Conservation (phyloP, 148 eudicot genomes). For the Chenopodium formosanum region DNA sequence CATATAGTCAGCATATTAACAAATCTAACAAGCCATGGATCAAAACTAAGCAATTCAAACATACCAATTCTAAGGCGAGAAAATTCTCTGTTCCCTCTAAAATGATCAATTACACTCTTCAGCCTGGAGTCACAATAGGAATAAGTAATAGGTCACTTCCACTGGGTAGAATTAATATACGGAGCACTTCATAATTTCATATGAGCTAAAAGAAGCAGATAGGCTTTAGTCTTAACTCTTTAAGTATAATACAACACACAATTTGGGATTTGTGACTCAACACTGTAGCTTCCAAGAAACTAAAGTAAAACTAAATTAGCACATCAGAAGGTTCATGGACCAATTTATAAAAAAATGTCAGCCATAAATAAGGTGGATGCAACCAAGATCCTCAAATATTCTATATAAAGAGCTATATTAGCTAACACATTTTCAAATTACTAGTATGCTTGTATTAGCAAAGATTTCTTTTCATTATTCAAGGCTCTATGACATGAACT, state of each 20-base stretch:
- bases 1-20: constrained; percentile 12
- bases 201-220: background rate
- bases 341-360: too few species aligned
- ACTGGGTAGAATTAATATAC: background rate
- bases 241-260: background rate
- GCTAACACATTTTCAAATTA: background rate
- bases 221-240: background rate
- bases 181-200: background rate
- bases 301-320: too few species aligned
- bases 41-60: constrained; percentile 24
- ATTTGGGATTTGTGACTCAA: background rate
- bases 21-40: constrained; percentile 3
- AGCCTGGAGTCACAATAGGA: constrained; percentile 39
- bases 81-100: constrained; percentile 71
- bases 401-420: background rate
- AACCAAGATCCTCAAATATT: background rate
- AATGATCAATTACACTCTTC: constrained; percentile 81
- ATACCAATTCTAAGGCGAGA: constrained; percentile 88
- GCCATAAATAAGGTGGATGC: too few species aligned
- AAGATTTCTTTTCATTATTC: too few species aligned
- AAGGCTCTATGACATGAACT: background rate
- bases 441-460: background rate
- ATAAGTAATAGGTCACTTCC: background rate
- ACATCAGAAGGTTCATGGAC: too few species aligned
- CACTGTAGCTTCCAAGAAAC: background rate